These are phyloP conservation scores for Phylloporus scabripes DNA, from an alignment of 768 basidiomycete genomes.

Conservation along the genomic window DNA sequence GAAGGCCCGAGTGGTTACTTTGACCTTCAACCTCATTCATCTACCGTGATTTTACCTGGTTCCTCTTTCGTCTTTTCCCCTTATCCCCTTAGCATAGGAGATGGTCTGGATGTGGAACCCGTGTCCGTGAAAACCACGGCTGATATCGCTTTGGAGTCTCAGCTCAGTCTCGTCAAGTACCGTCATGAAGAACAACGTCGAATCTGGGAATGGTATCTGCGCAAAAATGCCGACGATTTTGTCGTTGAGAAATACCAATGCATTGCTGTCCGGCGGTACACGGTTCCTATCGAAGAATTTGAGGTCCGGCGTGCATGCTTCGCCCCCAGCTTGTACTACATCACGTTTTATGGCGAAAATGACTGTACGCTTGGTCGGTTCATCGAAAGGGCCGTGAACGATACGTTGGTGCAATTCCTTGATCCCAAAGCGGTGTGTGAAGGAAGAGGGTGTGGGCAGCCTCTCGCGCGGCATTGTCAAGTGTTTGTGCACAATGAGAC, in stretches of 20 bases:
- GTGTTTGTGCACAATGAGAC: constrained; percentile 90
- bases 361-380: constrained; percentile 92
- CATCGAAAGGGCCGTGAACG: constrained; percentile 73
- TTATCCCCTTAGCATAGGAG: constrained; percentile 23
- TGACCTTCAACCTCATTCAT: constrained; percentile 30
- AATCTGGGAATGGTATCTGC: constrained; percentile 93
- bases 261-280: constrained; percentile 75
- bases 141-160: constrained; percentile 74
- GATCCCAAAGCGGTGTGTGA: constrained; percentile 75
- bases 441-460: constrained; percentile 80
- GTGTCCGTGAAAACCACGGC: constrained; percentile 49
- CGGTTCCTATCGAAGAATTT: constrained; percentile 66
- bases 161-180: constrained; percentile 62
- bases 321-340: constrained; percentile 63
- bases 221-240: constrained; percentile 81
- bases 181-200: constrained; percentile 83
- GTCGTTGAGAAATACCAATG: constrained; percentile 91
- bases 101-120: constrained; percentile 36
- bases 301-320: constrained; percentile 71
- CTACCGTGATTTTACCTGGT: constrained; percentile 26
- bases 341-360: constrained; percentile 89
- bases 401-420: constrained; percentile 61
- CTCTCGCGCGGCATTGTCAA: constrained; percentile 77
- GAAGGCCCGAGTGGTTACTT: constrained; percentile 42
- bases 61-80: constrained; percentile 31